These are phyloP conservation scores for Colletotrichum sp. DNA, from an alignment of 2,329 filamentous ascomycete genomes.

Conservation along the genomic window DNA sequence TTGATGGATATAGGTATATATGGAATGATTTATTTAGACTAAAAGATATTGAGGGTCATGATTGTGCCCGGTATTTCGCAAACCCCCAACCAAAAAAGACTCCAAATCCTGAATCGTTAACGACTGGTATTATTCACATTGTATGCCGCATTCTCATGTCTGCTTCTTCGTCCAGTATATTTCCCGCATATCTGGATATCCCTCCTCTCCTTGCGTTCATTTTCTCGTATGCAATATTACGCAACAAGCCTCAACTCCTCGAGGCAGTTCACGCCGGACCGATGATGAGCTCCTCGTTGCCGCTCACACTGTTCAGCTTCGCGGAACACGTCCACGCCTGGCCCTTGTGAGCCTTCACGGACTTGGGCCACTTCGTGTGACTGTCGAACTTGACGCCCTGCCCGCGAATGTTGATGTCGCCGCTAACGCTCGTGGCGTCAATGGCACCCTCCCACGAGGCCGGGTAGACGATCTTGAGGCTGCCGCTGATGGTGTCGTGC, in stretches of 20 bases:
- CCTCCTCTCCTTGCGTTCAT: neutral
- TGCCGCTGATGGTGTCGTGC: slow-evolving; percentile 52
- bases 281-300: neutral
- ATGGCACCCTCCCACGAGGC: slow-evolving; percentile 54
- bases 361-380: slow-evolving; percentile 38
- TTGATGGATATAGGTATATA: neutral
- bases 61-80: neutral
- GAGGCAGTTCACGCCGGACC: neutral
- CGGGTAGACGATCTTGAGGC: slow-evolving; percentile 50
- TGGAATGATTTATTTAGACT: neutral
- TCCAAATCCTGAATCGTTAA: neutral
- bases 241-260: neutral
- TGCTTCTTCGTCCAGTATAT: neutral
- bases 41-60: neutral
- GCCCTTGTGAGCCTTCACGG: slow-evolving; percentile 33
- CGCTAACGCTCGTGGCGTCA: slow-evolving; percentile 42
- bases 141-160: neutral
- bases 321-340: neutral
- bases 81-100: neutral
- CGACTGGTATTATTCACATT: slow-evolving; percentile 6
- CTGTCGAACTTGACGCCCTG: slow-evolving; percentile 44
- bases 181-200: neutral
- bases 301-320: neutral
- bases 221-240: neutral
- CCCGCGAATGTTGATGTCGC: slow-evolving; percentile 44